Conservation (phyloP, 1,284 basidiomycete genomes). For the Microbotryum violaceum region DNA sequence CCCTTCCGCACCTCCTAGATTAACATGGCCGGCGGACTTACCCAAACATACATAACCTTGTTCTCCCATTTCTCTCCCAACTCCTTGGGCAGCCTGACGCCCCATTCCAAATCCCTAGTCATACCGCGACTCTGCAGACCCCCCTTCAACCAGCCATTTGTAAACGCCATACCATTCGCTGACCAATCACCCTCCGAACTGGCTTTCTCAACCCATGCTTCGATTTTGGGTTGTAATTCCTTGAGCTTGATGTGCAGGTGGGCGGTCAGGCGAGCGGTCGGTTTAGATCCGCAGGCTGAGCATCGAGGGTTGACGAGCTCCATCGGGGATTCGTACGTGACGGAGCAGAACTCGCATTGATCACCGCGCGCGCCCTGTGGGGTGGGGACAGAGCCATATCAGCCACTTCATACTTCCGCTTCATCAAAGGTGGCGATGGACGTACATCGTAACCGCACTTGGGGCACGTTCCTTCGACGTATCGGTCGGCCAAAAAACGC, state of each 20-base stretch:
- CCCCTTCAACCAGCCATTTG: constrained; percentile 80
- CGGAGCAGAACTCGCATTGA: constrained; percentile 91
- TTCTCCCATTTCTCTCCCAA: constrained; percentile 65
- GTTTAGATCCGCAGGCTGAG: constrained; percentile 70
- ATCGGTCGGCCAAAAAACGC: constrained; percentile 89
- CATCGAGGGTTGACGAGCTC: constrained; percentile 95
- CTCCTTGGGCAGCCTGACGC: constrained; percentile 77
- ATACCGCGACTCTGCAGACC: constrained; percentile 85
- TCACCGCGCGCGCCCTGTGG: constrained; percentile 88
- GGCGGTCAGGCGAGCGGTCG: constrained; percentile 56
- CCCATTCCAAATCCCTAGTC: constrained; percentile 93
- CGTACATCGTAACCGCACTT: constrained; percentile 73
- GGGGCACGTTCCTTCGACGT: constrained; percentile 88
- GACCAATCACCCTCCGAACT: constrained; percentile 83
- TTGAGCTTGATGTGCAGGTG: constrained; percentile 93
- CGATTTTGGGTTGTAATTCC: constrained; percentile 69
- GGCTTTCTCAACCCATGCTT: constrained; percentile 79
- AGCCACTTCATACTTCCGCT: neutral
- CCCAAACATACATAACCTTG: constrained; percentile 80
- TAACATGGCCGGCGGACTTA: constrained; percentile 12
- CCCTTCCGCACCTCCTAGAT: neutral
- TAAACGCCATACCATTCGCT: constrained; percentile 79
- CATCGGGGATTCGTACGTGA: constrained; percentile 80
- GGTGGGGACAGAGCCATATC: neutral
- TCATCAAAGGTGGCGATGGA: neutral